These are phyloP conservation scores for Suillus discolor DNA, from an alignment of 768 basidiomycete species.

Conservation along the genomic window DNA sequence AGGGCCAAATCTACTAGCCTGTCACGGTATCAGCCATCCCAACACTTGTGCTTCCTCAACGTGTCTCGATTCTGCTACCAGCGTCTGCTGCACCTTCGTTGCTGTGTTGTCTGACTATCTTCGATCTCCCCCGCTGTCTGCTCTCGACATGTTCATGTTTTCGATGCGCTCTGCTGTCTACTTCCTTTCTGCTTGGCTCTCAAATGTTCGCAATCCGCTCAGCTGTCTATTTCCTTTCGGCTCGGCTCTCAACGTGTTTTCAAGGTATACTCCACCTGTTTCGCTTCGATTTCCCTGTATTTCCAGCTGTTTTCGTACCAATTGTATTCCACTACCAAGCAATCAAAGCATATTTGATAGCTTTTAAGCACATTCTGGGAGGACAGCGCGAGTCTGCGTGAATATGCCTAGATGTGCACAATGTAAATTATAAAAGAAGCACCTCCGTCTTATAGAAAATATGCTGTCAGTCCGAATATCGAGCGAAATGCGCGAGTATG, in stretches of 20 bases:
- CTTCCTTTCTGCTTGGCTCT: not conserved
- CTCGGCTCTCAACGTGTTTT: not conserved
- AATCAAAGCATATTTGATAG: constrained; percentile 1
- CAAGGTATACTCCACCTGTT: not conserved
- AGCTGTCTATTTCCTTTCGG: not conserved
- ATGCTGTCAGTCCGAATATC: too few relatives aligned
- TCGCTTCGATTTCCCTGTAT: not conserved
- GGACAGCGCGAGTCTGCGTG: not conserved
- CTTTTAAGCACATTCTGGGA: not conserved
- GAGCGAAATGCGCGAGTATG: too few relatives aligned
- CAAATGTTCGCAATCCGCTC: not conserved
- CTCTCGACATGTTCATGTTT: too few relatives aligned
- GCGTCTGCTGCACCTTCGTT: not conserved
- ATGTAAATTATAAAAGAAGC: too few relatives aligned
- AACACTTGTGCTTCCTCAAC: too few relatives aligned
- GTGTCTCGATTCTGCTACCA: not conserved
- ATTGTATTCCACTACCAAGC: not conserved
- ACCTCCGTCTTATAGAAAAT: too few relatives aligned
- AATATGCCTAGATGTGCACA: not conserved
- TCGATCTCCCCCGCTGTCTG: not conserved
- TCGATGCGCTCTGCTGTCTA: not conserved
- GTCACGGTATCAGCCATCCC: too few relatives aligned
- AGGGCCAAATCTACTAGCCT: too few relatives aligned
- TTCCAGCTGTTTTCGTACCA: not conserved
- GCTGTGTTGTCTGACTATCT: not conserved